phyloP scores from a whole-genome alignment of 805 yeast genomes.

The Candida maltosa region DNA sequence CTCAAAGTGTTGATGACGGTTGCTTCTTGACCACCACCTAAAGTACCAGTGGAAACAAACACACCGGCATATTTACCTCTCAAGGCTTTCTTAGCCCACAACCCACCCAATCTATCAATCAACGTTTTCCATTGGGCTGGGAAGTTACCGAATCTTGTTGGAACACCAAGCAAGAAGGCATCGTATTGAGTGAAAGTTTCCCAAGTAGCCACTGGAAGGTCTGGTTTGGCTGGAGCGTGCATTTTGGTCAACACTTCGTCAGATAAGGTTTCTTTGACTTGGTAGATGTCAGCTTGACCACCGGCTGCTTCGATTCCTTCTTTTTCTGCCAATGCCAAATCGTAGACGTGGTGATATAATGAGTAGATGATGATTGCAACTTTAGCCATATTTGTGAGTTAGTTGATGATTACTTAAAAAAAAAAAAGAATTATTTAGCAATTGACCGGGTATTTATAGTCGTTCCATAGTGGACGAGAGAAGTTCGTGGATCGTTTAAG shows the following conservation, averaged over 20 bases:
- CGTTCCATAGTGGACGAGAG: too few species aligned
- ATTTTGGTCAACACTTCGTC: constrained; percentile 52
- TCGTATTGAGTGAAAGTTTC: constrained; percentile 64
- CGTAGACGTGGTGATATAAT: constrained; percentile 70
- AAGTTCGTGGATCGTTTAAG: too few species aligned
- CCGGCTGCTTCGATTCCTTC: constrained; percentile 72
- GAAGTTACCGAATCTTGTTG: constrained; percentile 79
- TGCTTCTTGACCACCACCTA: constrained; percentile 81
- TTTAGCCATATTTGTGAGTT: constrained; percentile 32
- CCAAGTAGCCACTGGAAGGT: constrained; percentile 59
- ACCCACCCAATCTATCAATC: constrained; percentile 74
- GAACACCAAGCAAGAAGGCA: constrained; percentile 80
- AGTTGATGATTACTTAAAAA: too few species aligned
- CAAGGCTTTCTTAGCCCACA: constrained; percentile 67
- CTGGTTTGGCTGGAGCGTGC: constrained; percentile 55
- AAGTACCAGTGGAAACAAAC: constrained; percentile 71
- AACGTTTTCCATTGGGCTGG: constrained; percentile 78
- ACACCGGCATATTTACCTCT: constrained; percentile 72
- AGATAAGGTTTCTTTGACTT: constrained; percentile 72
- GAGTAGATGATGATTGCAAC: constrained; percentile 58
- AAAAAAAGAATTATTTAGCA: too few species aligned
- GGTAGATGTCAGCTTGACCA: constrained; percentile 62
- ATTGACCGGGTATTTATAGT: too few species aligned
- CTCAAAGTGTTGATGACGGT: constrained; percentile 66
- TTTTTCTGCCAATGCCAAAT: constrained; percentile 63